Evolutionary conservation across 805 yeast genomes (phyloP), one percentile per base, ranked within the genome.

Genomic region (Ogataea allantospora): DNA sequence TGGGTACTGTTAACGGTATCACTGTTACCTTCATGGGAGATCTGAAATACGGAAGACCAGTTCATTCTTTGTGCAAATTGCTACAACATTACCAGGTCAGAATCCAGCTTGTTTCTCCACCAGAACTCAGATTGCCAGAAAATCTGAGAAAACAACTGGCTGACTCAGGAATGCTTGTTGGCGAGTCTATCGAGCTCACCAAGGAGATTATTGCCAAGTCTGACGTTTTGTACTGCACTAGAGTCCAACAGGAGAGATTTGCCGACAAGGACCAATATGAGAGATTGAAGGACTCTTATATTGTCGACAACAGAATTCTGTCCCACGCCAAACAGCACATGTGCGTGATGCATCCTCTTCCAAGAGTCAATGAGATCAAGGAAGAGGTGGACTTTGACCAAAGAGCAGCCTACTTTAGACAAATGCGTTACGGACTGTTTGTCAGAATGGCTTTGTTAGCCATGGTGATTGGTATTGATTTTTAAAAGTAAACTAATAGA

Each of bases 1-100:
- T 93, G 49, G 99, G 99, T 62, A 88, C 98, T 43, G 97, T 95
- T 38, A 93, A 93, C 63, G 97, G 98, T 62, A 83, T 95, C 59
- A 88, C 96, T 24, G 93, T 93, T 48, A 93, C 99, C 4, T 93
- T 93, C 67, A 88, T 93, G 96, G 99, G 99, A 60, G 99, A 93
- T 62, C 77, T 93, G 75, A 88, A 88, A 65, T 88, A 88, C 61
- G 99, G 99, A 44, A 84, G 99, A 71, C 95, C 99, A 44, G 98
- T 93, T 32, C 99, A 93, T 69, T 91, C 98, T 6, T 76, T 93
- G 63, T 86, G 93, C 62, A 83, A 88, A 63, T 72, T 93, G 63
- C 78, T 93, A 62, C 80, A 80, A 60, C 95, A 85, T 64, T 95
- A 93, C 70, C 89, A 88, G 62, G 97, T 93, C 44, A 80, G 89